Base-by-base conservation (phyloP, 1,284 basidiomycete genomes). In the Pseudozyma sp. region DNA sequence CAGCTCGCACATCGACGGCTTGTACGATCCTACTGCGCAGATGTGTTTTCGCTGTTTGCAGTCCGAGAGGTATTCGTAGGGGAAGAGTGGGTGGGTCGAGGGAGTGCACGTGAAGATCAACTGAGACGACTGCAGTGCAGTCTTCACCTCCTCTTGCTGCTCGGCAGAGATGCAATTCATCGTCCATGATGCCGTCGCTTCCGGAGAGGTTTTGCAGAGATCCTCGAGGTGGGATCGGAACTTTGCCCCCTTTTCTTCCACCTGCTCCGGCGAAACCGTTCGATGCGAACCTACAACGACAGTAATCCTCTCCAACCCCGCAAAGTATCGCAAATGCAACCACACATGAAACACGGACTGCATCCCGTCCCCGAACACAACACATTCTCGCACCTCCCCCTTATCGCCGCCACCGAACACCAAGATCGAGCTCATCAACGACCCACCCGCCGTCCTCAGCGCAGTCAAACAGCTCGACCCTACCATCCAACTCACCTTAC, bases 71-170 rank as follows among this genome's bases (percentile, higher is more conserved):
- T 35, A 13, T 1, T 19, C 7, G 35, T 24, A 9, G 0, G 39
- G n/a, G 35, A 65, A 66, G 3, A 71, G 54, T 0, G 59, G 37
- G 0, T 16, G 3, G 24, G 49, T 54, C 4, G 54, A 58, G 4
- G 68, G 69, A 1, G 69, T 72, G 35, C 69, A 72, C 1, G 57
- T 70, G 46, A 56, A 63, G n/a, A 72, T 51, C 33, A 67, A n/a
- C 7, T 7, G 7, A 6, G 49, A 37, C 0, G n/a, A 7, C 1
- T 5, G 16, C 14, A 58, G 4, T 7, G 54, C 60, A 5, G 5
- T 0, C 16, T 40, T 7, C 5, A 57, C 33, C 2, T 13, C 5
- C 0, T 24, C 11, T 24, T 13, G 24, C 0, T 54, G 9, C 8
- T n/a, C 7, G 9, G 47, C 53, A 24, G 34, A 45, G 45, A 53